These are phyloP conservation scores for Apiospora sp. DNA, from an alignment of 2,329 filamentous ascomycete species.

Conservation along the genomic window DNA sequence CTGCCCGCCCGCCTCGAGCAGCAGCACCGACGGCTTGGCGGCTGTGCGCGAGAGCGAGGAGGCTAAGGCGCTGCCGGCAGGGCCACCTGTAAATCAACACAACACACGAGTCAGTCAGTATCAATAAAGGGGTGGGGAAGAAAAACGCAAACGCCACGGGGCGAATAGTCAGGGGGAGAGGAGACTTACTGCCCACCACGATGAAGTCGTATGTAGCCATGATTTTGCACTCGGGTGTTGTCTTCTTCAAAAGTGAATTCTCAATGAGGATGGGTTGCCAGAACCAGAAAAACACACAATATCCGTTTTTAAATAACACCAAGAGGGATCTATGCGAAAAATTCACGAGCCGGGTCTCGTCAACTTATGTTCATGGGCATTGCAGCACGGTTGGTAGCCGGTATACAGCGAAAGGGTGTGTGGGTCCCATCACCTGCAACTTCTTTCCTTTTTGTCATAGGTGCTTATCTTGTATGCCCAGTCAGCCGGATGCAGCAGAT, in stretches of 20 bases:
- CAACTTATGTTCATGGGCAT: too few species aligned
- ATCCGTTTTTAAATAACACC: background rate
- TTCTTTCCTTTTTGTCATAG: background rate
- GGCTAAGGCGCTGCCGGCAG: constrained; percentile 65
- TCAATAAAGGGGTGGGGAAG: background rate
- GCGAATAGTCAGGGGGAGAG: background rate
- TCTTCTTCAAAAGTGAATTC: background rate
- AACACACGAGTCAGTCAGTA: background rate
- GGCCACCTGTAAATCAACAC: constrained; percentile 55
- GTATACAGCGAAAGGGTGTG: background rate
- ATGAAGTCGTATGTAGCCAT: constrained; percentile 42
- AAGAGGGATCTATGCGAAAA: too few species aligned
- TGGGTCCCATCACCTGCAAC: background rate
- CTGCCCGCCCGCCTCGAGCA: constrained; percentile 66
- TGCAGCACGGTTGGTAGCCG: background rate
- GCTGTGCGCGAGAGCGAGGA: constrained; percentile 56
- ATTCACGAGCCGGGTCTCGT: background rate
- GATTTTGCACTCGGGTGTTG: background rate
- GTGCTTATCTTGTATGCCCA: background rate
- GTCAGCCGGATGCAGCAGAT: background rate
- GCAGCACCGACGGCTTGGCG: constrained; percentile 59
- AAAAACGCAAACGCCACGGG: background rate
- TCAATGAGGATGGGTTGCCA: background rate
- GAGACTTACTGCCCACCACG: constrained; percentile 44
- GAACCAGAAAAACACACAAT: background rate